Evolutionary conservation across 768 basidiomycete genomes (phyloP), one percentile per base, ranked within the genome.

Genomic region (Tricholoma saponaceum): DNA sequence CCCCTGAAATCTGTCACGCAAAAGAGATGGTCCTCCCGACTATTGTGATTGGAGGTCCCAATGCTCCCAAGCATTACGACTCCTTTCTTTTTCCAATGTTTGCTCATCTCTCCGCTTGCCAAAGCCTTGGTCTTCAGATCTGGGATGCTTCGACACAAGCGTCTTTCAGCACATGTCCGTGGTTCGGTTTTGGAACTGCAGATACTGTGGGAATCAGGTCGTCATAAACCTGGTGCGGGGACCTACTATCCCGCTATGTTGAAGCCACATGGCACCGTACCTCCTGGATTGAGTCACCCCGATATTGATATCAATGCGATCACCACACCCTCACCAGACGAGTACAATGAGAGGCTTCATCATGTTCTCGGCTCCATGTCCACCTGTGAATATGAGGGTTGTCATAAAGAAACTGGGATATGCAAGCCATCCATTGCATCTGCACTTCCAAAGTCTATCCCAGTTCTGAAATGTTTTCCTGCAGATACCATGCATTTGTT

Each of bases 31-130:
- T n/a, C n/a, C n/a, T n/a, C n/a, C n/a, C n/a, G n/a, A n/a, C n/a
- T n/a, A n/a, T n/a, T n/a, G n/a, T n/a, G n/a, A n/a, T n/a, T n/a
- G n/a, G n/a, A n/a, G n/a, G n/a, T n/a, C n/a, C n/a, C n/a, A n/a
- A n/a, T n/a, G n/a, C n/a, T n/a, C 18, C 67, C 1, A 71, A 72
- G 55, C 61, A 69, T 51, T 1, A 66, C 1, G 71, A 76, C 41
- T 72, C 70, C 0, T 75, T 71, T 54, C 55, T 74, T 8, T 76
- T 73, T 55, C 69, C 66, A 4, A 66, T 68, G 5, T 57, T 77
- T 2, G 60, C 71, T 52, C 74, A 77, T 59, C 46, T 75, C 16
- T 56, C 66, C 13, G 67, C 70, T 0, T 44, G 75, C 4, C 68
- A 72, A 54, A 62, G 52, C 0, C 12, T 26, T 26, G 23, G 47